Conservation (phyloP, 2,329 filamentous ascomycete species). For the Juglanconis sp. region DNA sequence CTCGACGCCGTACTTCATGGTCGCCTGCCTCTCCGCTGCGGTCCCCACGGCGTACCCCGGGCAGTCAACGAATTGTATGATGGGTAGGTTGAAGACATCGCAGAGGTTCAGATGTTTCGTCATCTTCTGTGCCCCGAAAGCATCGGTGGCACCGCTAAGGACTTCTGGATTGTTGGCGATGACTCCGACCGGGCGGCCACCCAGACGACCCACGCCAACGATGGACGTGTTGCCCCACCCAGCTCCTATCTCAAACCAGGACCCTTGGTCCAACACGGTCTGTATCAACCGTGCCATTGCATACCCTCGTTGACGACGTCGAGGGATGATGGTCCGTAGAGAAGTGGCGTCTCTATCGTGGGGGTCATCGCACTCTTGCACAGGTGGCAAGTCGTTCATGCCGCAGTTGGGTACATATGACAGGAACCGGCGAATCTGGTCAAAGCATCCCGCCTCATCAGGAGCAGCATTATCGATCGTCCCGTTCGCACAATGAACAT, state of each 20-base stretch:
- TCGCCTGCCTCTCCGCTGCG: constrained; percentile 58
- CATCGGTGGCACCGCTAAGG: constrained; percentile 59
- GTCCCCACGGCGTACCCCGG: constrained; percentile 52
- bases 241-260: constrained; percentile 62
- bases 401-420: constrained; percentile 58
- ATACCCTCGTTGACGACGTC: constrained; percentile 58
- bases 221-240: constrained; percentile 63
- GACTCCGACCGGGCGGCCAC: constrained; percentile 55
- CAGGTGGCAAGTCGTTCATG: constrained; percentile 48
- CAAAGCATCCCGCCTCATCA: constrained; percentile 59
- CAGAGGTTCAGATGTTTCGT: constrained; percentile 59
- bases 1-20: constrained; percentile 62
- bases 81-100: constrained; percentile 63
- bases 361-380: constrained; percentile 43
- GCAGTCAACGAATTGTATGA: constrained; percentile 54
- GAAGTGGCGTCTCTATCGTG: constrained; percentile 44
- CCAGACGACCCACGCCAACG: constrained; percentile 56
- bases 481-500: constrained; percentile 62
- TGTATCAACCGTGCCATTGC: constrained; percentile 55
- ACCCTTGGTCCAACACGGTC: constrained; percentile 51
- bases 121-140: constrained; percentile 58
- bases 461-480: constrained; percentile 63
- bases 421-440: constrained; percentile 56
- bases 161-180: constrained; percentile 60
- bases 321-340: constrained; percentile 55